phyloP scores from a whole-genome alignment of 1,139 yeast genomes.

The Pichia sp. region DNA sequence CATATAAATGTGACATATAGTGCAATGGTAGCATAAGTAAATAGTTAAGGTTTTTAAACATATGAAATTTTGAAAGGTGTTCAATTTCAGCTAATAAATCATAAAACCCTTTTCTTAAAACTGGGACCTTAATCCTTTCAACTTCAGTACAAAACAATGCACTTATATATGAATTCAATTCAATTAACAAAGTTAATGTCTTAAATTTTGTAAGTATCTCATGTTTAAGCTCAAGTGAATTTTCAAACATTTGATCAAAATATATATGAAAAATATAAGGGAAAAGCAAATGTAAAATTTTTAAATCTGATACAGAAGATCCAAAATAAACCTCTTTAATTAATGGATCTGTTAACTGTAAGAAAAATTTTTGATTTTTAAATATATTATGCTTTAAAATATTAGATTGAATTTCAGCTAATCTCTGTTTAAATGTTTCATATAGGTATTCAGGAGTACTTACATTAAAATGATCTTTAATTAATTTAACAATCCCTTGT shows the following conservation, averaged over 20 bases:
- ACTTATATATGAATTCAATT: conserved; percentile 9
- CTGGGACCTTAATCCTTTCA: not conserved
- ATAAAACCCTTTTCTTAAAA: conserved; percentile 1
- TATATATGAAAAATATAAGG: not conserved
- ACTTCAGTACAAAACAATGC: conserved; percentile 8
- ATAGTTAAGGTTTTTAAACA: conserved; percentile 2
- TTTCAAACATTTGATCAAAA: conserved; percentile 3
- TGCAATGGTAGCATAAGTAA: conserved; percentile 9
- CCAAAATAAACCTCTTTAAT: not conserved
- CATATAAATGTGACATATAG: conserved; percentile 6
- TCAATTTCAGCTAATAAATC: conserved; percentile 9
- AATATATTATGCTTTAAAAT: conserved; percentile 2
- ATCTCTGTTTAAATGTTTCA: not conserved
- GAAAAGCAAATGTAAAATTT: conserved; percentile 6
- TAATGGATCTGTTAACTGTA: conserved; percentile 2
- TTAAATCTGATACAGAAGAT: conserved; percentile 2
- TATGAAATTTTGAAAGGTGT: conserved; percentile 5
- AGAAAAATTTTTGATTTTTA: conserved; percentile 1
- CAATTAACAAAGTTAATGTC: conserved; percentile 4
- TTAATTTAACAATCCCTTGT: not conserved
- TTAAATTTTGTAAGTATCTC: conserved; percentile 2
- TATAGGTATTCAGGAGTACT: not conserved
- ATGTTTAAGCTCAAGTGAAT: not conserved
- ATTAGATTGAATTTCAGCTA: not conserved
- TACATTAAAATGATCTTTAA: conserved; percentile 2